phyloP scores from a whole-genome alignment of 805 yeast species.

The Debaryomyces tyrocola region DNA sequence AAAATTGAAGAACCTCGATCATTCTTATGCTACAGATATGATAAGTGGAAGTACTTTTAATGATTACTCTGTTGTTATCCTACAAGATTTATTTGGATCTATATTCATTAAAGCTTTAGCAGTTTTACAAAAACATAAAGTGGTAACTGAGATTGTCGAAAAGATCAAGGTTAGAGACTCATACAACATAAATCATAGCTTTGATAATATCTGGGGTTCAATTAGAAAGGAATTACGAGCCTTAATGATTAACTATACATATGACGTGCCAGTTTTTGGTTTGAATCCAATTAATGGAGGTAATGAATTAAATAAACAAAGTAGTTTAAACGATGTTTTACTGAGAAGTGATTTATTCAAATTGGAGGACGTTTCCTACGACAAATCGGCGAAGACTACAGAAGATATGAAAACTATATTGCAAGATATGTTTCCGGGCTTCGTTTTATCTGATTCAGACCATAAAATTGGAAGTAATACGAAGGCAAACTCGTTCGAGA shows the following conservation, averaged over 20 bases:
- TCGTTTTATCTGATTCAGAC: constrained; percentile 29
- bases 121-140: constrained; percentile 69
- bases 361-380: constrained; percentile 29
- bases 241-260: constrained; percentile 33
- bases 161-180: constrained; percentile 16
- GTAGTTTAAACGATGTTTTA: constrained; percentile 22
- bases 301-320: constrained; percentile 4
- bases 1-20: constrained; percentile 32
- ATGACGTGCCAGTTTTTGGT: constrained; percentile 19
- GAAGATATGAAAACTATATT: constrained; percentile 37
- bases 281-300: not conserved
- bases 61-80: constrained; percentile 52
- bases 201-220: constrained; percentile 29
- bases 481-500: constrained; percentile 9
- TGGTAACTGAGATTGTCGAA: constrained; percentile 57
- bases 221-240: constrained; percentile 32
- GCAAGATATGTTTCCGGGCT: constrained; percentile 72
- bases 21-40: constrained; percentile 15
- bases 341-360: constrained; percentile 25
- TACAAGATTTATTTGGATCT: constrained; percentile 70
- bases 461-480: constrained; percentile 4
- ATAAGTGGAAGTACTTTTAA: constrained; percentile 32
- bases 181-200: constrained; percentile 10
- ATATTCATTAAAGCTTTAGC: constrained; percentile 64
- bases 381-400: constrained; percentile 22